A percentile compares a stretch with the other conserved stretches of the same genome.
Conservation (phyloP, 352 stramenopile species). For the Lagenidium giganteum region DNA sequence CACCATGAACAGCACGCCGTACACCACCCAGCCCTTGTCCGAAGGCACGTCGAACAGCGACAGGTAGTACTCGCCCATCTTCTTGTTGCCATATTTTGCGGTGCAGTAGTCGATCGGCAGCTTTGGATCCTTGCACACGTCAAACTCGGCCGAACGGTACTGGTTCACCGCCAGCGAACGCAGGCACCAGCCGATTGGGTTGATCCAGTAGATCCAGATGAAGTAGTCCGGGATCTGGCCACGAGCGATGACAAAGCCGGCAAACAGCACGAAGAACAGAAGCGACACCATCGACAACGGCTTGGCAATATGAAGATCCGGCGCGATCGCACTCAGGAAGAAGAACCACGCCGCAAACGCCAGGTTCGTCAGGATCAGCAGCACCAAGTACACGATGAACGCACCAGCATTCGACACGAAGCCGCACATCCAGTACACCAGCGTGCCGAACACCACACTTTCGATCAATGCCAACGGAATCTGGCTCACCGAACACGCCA, state of each 20-base stretch:
- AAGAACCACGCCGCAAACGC: conserved; percentile 23
- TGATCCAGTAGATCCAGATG: conserved; percentile 31
- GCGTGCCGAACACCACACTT: conserved; percentile 60
- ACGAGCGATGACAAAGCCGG: conserved; percentile 28
- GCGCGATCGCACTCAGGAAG: conserved; percentile 11
- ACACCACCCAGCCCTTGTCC: conserved; percentile 19
- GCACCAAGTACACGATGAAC: conserved; percentile 26
- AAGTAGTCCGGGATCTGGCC: conserved; percentile 22
- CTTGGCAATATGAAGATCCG: conserved; percentile 20
- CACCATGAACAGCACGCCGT: conserved; percentile 20
- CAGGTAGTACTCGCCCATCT: conserved; percentile 23
- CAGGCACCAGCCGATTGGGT: conserved; percentile 29
- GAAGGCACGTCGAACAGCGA: conserved; percentile 20
- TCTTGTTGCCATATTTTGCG: conserved; percentile 2
- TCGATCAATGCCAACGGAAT: conserved; percentile 34
- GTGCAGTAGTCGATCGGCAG: conserved; percentile 17
- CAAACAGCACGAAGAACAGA: conserved; percentile 28
- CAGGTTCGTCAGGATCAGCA: conserved; percentile 25
- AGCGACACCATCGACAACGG: conserved; percentile 20
- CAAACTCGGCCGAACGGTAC: conserved; percentile 15
- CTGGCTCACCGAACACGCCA: conserved; percentile 19
- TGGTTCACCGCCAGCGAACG: conserved; percentile 21
- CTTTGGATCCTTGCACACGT: conserved; percentile 17
- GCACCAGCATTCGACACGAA: conserved; percentile 4
- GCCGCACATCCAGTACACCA: conserved; percentile 79